phyloP scores from a whole-genome alignment of 73 alveolate genomes.

The Paramecium sexaurelia region DNA sequence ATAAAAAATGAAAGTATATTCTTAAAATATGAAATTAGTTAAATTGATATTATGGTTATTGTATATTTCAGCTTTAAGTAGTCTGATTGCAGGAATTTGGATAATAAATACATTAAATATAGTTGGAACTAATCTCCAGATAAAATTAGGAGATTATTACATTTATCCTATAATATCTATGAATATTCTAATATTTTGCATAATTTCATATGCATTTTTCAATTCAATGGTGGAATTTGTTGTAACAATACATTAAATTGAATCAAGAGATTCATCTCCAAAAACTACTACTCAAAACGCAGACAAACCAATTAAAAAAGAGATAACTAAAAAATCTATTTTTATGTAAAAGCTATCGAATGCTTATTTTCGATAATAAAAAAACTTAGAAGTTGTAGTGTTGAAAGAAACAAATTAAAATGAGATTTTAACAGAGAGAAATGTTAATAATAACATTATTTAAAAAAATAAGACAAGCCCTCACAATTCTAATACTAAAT shows the following conservation, averaged over 20 bases:
- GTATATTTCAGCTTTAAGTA: neutral
- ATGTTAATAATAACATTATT: neutral
- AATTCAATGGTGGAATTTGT: neutral
- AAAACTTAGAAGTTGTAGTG: neutral
- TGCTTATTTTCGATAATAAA: neutral
- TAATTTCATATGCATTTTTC: neutral
- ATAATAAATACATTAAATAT: conserved; percentile 31
- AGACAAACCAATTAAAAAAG: neutral
- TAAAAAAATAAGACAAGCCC: neutral
- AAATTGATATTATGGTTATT: neutral
- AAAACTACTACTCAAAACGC: neutral
- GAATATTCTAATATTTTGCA: neutral
- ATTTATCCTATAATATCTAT: neutral
- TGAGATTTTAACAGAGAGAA: neutral
- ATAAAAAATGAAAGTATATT: neutral
- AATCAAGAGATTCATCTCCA: neutral
- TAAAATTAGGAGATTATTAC: neutral
- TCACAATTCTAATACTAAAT: neutral
- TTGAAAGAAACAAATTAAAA: neutral
- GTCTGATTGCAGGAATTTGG: conserved; percentile 19
- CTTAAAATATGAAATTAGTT: neutral
- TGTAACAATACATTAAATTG: neutral
- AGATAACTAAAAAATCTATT: neutral
- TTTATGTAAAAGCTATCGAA: neutral
- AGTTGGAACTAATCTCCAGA: neutral